These are phyloP conservation scores for Cladophialophora bantiana DNA, from an alignment of 2,329 filamentous ascomycete genomes.

Conservation along the genomic window DNA sequence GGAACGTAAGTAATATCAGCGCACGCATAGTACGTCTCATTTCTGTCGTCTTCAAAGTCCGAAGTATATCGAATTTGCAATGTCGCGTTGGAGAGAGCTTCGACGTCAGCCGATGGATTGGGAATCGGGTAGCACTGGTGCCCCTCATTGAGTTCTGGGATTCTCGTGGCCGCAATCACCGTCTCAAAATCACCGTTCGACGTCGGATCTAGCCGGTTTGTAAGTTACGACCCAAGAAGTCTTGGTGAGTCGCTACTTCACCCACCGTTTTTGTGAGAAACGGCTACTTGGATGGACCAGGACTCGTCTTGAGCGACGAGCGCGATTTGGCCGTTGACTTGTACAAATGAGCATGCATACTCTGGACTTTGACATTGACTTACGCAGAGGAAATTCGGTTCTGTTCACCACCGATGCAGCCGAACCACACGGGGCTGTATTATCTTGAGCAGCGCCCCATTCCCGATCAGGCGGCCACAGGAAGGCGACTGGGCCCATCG, in stretches of 20 bases:
- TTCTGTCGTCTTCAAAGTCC: constrained; percentile 51
- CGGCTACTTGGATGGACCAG: constrained; percentile 60
- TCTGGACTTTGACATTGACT: constrained; percentile 32
- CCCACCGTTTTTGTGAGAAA: constrained; percentile 53
- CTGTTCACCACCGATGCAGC: constrained; percentile 56
- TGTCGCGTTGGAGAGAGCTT: constrained; percentile 53
- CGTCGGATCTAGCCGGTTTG: constrained; percentile 46
- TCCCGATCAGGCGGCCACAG: constrained; percentile 66
- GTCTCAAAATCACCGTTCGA: constrained; percentile 51
- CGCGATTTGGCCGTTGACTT: constrained; percentile 63
- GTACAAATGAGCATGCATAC: constrained; percentile 12
- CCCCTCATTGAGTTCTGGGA: constrained; percentile 52
- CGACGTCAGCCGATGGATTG: constrained; percentile 44
- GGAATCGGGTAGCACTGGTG: constrained; percentile 56
- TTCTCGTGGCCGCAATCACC: constrained; percentile 44
- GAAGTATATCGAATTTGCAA: constrained; percentile 55
- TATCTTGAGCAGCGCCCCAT: constrained; percentile 64
- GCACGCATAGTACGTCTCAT: constrained; percentile 57
- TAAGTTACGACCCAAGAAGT: constrained; percentile 8
- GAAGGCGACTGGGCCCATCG: constrained; percentile 66
- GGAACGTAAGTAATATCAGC: constrained; percentile 56
- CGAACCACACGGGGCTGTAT: constrained; percentile 65
- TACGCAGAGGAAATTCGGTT: constrained; percentile 64
- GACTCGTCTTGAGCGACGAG: constrained; percentile 66
- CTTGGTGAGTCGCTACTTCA: constrained; percentile 27